Evolutionary conservation across 495 filamentous ascomycete genomes (phyloP), one percentile per base, ranked within the genome.

Genomic region (Penicillium taxi): DNA sequence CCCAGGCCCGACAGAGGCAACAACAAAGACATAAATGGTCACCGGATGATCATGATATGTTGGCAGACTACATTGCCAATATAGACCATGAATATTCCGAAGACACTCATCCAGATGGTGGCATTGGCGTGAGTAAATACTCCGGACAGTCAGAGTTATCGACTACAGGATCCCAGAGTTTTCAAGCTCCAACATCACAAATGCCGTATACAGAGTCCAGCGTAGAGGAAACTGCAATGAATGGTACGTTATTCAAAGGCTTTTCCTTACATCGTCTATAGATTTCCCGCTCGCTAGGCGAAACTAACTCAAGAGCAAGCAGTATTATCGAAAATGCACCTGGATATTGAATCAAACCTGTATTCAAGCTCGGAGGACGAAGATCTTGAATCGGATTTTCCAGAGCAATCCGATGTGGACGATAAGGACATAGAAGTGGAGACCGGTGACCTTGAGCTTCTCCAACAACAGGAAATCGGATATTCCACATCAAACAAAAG

Each of bases 61-160:
- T 84, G 14, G 74, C 73, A 2, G 87, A 94, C 50, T 91, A 93
- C 45, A 80, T 88, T 36, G 75, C 73, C 39, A 88, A 93, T 50
- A 77, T 88, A 12, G 55, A 63, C 19, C 42, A 47, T 4, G 50
- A 62, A 6, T 55, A 64, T 22, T 48, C 52, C 14, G 50, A 55
- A 15, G 11, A 38, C 19, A 26, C 21, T n/a, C 37, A 37, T 16
- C 18, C 38, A 17, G 35, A 44, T 28, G 39, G 29, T 5, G 48
- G 41, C 2, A 52, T 41, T 22, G 48, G 29, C 6, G 38, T 48
- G 13, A 21, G 32, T 27, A 33, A 38, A 27, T 26, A 23, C 6
- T n/a, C 30, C 16, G 25, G 19, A 21, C 33, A 39, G 12, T 24
- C 35, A 11, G 29, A 37, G 9, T 20, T 34, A 9, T 32, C 39